Evolutionary conservation across 768 basidiomycete genomes (phyloP).

Genomic region (Calocera viscosa): DNA sequence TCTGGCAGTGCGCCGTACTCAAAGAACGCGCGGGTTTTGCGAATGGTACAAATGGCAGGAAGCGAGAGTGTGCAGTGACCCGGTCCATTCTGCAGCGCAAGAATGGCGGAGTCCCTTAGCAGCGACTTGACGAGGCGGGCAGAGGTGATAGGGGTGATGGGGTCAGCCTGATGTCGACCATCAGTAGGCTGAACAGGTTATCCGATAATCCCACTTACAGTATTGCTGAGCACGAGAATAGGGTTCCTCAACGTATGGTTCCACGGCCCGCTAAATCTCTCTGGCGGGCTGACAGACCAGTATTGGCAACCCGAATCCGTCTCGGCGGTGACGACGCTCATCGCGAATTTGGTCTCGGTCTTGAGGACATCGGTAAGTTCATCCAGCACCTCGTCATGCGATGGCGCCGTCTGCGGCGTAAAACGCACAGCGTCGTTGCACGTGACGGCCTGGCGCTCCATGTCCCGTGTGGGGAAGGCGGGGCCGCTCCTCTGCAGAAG

Average conservation of each 20-base stretch:
- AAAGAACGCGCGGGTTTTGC: neutral
- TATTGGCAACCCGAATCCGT: constrained; percentile 20
- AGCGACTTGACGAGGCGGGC: neutral
- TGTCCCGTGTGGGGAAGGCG: neutral
- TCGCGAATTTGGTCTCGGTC: constrained; percentile 11
- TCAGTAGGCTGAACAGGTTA: too few species aligned
- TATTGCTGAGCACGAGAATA: constrained; percentile 25
- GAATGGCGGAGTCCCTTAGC: neutral
- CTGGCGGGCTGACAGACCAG: constrained; percentile 18
- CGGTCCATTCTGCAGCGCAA: neutral
- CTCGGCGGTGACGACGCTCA: constrained; percentile 9
- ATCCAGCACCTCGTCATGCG: constrained; percentile 13
- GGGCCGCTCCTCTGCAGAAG: neutral
- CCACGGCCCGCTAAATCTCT: constrained; percentile 25
- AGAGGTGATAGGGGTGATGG: neutral
- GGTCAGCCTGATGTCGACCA: neutral
- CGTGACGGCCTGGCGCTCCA: constrained; percentile 12
- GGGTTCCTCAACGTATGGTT: constrained; percentile 23
- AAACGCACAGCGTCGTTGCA: constrained; percentile 14
- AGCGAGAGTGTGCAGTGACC: neutral
- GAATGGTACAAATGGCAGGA: neutral
- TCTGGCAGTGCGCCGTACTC: neutral
- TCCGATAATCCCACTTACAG: constrained; percentile 10
- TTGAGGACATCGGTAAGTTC: constrained; percentile 2
- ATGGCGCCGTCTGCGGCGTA: neutral